Conservation (phyloP, 768 basidiomycete species). For the Cystobasidium tubakii region DNA sequence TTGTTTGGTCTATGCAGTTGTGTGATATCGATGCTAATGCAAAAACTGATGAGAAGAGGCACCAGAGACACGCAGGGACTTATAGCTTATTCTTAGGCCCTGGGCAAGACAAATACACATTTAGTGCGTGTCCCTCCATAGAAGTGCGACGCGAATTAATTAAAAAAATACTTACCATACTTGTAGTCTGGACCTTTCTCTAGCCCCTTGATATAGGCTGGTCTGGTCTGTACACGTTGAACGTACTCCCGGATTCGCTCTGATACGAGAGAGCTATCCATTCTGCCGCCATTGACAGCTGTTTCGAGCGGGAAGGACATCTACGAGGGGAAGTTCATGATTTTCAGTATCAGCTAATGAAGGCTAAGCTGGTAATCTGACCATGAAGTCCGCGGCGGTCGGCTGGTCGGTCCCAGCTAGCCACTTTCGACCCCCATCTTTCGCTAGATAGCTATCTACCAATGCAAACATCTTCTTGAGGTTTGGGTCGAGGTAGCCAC, state of each 20-base stretch:
- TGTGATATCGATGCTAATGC: neutral
- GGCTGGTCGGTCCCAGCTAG: slow-evolving; percentile 52
- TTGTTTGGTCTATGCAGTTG: neutral
- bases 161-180: slow-evolving; percentile 8
- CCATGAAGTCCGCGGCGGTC: slow-evolving; percentile 53
- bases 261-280: neutral
- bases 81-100: neutral
- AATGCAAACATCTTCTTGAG: slow-evolving; percentile 43
- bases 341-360: neutral
- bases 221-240: slow-evolving; percentile 9
- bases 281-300: slow-evolving; percentile 37
- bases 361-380: neutral
- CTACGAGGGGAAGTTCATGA: neutral
- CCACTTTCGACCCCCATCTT: slow-evolving; percentile 45
- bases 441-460: slow-evolving; percentile 52
- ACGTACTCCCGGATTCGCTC: slow-evolving; percentile 3
- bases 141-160: neutral
- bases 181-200: slow-evolving; percentile 33
- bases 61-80: neutral
- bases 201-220: slow-evolving; percentile 12
- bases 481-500: slow-evolving; percentile 46
- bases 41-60: neutral
- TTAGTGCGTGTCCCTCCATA: neutral
- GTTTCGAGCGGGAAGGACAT: slow-evolving; percentile 50
- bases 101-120: neutral